Evolutionary conservation across 164 flowering plant species (phyloP).

Genomic region (Liriodendron chinense): DNA sequence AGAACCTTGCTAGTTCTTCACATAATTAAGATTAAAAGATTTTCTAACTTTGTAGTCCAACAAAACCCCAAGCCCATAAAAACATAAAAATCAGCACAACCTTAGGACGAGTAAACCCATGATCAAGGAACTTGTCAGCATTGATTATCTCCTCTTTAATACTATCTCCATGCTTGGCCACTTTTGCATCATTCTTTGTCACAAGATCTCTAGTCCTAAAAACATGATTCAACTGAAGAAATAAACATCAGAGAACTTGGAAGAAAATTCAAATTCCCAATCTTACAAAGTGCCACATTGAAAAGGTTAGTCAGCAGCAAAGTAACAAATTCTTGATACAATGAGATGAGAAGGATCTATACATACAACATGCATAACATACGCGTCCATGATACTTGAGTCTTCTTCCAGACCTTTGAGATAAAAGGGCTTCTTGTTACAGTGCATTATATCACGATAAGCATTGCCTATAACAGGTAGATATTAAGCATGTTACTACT

Average conservation of each 20-base stretch:
- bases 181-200: constrained; percentile 60
- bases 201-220: constrained; percentile 71
- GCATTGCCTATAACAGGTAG: constrained; percentile 55
- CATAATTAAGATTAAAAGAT: too few relatives aligned
- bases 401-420: constrained; percentile 75
- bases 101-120: constrained; percentile 95
- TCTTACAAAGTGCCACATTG: background rate
- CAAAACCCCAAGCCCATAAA: background rate
- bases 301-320: background rate
- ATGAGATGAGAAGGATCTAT: background rate
- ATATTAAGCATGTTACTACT: background rate
- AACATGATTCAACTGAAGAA: constrained; percentile 82
- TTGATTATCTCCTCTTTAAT: constrained; percentile 31
- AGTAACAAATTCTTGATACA: background rate
- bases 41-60: background rate
- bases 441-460: constrained; percentile 79
- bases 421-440: constrained; percentile 88
- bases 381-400: constrained; percentile 77
- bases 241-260: background rate
- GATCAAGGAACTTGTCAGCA: constrained; percentile 61
- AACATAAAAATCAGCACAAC: constrained; percentile 26
- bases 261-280: background rate
- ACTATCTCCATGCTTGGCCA: constrained; percentile 49
- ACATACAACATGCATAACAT: constrained; percentile 80
- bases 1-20: too few relatives aligned